Base-by-base conservation (phyloP, 805 yeast species). In the Saccharomycopsis babjevae region DNA sequence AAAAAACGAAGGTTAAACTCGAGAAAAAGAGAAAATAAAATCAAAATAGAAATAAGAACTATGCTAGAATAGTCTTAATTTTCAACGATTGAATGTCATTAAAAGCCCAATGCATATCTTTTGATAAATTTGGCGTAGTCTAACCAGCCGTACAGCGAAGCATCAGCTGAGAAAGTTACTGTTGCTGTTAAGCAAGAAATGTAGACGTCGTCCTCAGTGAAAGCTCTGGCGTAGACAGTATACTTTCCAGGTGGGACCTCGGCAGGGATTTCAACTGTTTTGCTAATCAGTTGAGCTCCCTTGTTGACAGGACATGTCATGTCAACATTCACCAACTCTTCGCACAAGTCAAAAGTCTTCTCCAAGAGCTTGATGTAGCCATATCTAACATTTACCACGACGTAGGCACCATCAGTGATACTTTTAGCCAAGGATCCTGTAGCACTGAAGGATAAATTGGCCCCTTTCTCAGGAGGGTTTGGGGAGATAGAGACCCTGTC, bases 181-280 rank as follows among this genome's bases (percentile, higher is more conserved):
- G 83, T 79, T 7, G 90, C 94, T 25, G 88, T 81, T 67, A 94
- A 76, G 73, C 99, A 94, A 28, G 97, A 83, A 65, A 94, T 83
- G 65, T 88, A 80, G 43, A 81, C 86, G 68, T 90, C 97, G 59
- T 88, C 89, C 50, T 77, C 83, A 50, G 96, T 90, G 76, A 82
- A 94, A 1, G 98, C 99, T 69, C 93, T 83, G 20, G 97, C 98
- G 58, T 79, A 76, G 32, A 93, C 96, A 36, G 82, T 76, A 76
- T 94, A 94, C 70, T 82, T 86, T 50, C 99, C 99, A 25, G 98
- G 97, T 62, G 99, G 99, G 38, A 93, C 96, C 72, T 90, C 94
- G 16, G 79, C 77, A 18, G 99, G 99, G 61, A 94, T 83, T 68
- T 85, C 92, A 30, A 94, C 96, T 54, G 76, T 74, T 72, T 91